Base-by-base conservation (phyloP, 1,284 basidiomycete species). In the Papiliotrema fonsecae region DNA sequence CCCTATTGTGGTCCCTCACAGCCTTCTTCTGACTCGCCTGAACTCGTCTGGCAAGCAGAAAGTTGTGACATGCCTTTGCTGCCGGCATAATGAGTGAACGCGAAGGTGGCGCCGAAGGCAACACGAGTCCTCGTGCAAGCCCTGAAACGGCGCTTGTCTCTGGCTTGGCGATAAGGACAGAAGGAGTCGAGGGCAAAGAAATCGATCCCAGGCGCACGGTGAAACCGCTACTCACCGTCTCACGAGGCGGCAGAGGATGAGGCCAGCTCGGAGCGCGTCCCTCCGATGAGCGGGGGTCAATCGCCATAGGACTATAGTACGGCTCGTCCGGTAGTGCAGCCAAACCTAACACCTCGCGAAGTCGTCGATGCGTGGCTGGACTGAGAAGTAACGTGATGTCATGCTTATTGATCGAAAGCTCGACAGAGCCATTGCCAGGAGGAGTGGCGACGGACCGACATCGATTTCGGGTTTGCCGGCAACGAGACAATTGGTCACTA, bases 11-110 rank as follows among this genome's bases (percentile, higher is more conserved):
- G 9, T 35, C 31, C 28, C 19, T 6, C 18, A 35, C 31, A 9
- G 28, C 19, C 13, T 18, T 35, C 19, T 24, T 13, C 28, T 22
- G 6, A 4, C 27, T 11, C 13, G 42, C 45, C 19, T 47, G 35
- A 7, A 44, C 31, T 18, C 49, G 32, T n/a, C 36, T 34, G 11
- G 46, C 49, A 13, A 51, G 37, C 5, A 57, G 39, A 26, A 46
- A 49, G 38, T 56, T 60, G 27, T 62, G 60, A 42, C 60, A 62
- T 3, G 58, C 56, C 38, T 62, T 62, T 11, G 53, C 54, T 4
- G 54, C 35, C 4, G 53, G 53, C 13, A 49, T 32, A 9, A 14
- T 4, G 2, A 24, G 14, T 6, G n/a, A 11, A 6, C 49, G 42
- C 6, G 36, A 5, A 19, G 35, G 26, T 5, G 49, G 42, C 5